Base-by-base conservation (phyloP, 176 grass and related monocot species). In the Oryza glumipatula region DNA sequence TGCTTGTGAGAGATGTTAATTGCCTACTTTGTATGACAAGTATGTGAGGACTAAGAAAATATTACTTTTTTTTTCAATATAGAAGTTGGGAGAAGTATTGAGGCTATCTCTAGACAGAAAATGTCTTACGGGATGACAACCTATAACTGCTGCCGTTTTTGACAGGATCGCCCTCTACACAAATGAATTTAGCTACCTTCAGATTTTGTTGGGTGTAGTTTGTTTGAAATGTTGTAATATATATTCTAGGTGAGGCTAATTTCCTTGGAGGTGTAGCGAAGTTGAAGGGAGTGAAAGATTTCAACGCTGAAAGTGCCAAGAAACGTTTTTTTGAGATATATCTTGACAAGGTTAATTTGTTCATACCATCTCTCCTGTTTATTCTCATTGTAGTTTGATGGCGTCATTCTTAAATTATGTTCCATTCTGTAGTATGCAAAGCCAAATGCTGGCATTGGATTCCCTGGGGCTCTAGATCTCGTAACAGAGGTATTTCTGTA, bases 231-330 rank as follows among this genome's bases (percentile, higher is more conserved):
- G 46, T 60, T 72, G 70, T 71, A 70, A 41, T 43, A 60, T 70
- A 83, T 81, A 64, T 15, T 86, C 64, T 60, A 99, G 96, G 96
- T 49, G 96, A 99, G 86, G 96, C 91, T 74, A 99, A 91, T 89
- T 99, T 99, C 82, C 93, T 99, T 81, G 96, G 93, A 83, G 96
- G 96, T 71, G 96, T 99, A 0, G 93, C 93, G 73, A 90, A 84
- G 64, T 74, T 86, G 74, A 99, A 96, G 87, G 93, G 96, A 88
- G 91, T 96, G 41, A 90, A 86, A 45, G 84, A 84, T 83, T 98
- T 98, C 72, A 84, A 91, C 39, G 43, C 91, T 80, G 91, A 96
- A 68, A 92, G 71, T 54, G 90, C 92, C 39, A 99, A 99, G 78
- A 90, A 89, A 83, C 84, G 82, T 0, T 96, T 99, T 86, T 96